Conservation (phyloP, 1,284 basidiomycete genomes). For the Apiotrichum domesticum region DNA sequence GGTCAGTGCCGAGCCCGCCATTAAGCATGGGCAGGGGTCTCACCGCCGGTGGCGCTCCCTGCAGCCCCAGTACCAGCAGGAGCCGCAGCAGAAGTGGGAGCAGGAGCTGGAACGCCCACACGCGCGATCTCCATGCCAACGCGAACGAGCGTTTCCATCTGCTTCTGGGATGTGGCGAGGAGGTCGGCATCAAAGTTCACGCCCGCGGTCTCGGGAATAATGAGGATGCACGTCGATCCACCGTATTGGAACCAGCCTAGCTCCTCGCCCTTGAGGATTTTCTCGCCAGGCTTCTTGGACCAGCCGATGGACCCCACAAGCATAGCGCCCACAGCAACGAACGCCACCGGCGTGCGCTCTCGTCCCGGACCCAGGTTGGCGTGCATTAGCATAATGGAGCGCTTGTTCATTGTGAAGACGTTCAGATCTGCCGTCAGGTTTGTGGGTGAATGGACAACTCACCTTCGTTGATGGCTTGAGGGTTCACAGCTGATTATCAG, state of each 20-base stretch:
- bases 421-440: slow-evolving; percentile 11
- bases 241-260: slow-evolving; percentile 51
- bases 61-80: too few relatives aligned
- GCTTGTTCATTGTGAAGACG: slow-evolving; percentile 18
- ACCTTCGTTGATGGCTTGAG: slow-evolving; percentile 69
- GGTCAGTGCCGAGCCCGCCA: too few relatives aligned
- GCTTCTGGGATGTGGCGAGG: slow-evolving; percentile 54
- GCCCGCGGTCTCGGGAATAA: slow-evolving; percentile 54
- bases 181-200: slow-evolving; percentile 65
- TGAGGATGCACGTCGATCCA: slow-evolving; percentile 54
- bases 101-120: not conserved
- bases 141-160: slow-evolving; percentile 66
- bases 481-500: slow-evolving; percentile 45
- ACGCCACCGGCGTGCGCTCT: slow-evolving; percentile 33
- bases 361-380: slow-evolving; percentile 41
- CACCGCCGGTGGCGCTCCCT: too few relatives aligned
- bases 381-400: slow-evolving; percentile 30
- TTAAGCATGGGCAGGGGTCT: too few relatives aligned
- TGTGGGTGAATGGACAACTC: slow-evolving; percentile 9
- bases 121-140: slow-evolving; percentile 52
- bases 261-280: slow-evolving; percentile 49
- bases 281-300: slow-evolving; percentile 45
- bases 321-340: slow-evolving; percentile 50
- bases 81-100: too few relatives aligned
- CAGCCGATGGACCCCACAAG: slow-evolving; percentile 52